These are phyloP conservation scores for Polychaeton citri DNA, from an alignment of 2,329 filamentous ascomycete genomes.

Conservation along the genomic window DNA sequence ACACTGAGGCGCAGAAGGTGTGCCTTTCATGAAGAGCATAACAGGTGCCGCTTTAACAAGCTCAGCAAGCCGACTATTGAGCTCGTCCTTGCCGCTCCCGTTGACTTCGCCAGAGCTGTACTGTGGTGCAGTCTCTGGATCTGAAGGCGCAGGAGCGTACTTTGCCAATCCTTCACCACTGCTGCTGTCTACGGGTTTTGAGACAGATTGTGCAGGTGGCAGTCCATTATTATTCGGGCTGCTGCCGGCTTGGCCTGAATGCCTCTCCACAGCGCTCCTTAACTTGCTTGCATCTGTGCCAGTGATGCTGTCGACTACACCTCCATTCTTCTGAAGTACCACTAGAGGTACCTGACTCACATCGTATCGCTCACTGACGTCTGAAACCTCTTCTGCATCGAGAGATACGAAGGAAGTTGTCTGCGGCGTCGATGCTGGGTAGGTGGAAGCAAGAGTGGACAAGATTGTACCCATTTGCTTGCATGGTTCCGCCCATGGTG, in stretches of 20 bases:
- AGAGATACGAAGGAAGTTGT: conserved; percentile 67
- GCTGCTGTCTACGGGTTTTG: conserved; percentile 29
- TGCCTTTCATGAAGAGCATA: conserved; percentile 99
- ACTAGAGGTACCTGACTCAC: conserved; percentile 91
- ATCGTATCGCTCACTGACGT: conserved; percentile 84
- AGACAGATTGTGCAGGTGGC: conserved; percentile 30
- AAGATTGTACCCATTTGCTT: conserved; percentile 86
- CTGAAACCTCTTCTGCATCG: conserved; percentile 87
- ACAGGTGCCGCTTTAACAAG: conserved; percentile 91
- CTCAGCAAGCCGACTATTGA: conserved; percentile 66
- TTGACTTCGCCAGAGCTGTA: conserved; percentile 27
- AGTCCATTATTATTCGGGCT: conserved; percentile 22
- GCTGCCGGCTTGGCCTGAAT: conserved; percentile 42
- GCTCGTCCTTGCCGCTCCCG: conserved; percentile 53
- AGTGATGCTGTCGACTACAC: conserved; percentile 72
- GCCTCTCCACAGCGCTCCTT: conserved; percentile 69
- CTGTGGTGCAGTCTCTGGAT: conserved; percentile 35
- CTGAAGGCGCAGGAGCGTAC: conserved; percentile 30
- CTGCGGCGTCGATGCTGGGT: conserved; percentile 53
- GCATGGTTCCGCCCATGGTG: conserved; percentile 92
- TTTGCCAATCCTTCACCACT: conserved; percentile 24
- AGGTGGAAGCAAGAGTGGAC: conserved; percentile 71
- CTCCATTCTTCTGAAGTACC: conserved; percentile 62
- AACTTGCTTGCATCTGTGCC: conserved; percentile 83
- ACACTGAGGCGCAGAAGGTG: conserved; percentile 72